Percentiles rank a stretch among this genome's conserved stretches.
These are phyloP conservation scores for Bryoerythrophyllum caledonicum DNA, from an alignment of 225 moss, liverwort and hornwort species.

Conservation along the genomic window DNA sequence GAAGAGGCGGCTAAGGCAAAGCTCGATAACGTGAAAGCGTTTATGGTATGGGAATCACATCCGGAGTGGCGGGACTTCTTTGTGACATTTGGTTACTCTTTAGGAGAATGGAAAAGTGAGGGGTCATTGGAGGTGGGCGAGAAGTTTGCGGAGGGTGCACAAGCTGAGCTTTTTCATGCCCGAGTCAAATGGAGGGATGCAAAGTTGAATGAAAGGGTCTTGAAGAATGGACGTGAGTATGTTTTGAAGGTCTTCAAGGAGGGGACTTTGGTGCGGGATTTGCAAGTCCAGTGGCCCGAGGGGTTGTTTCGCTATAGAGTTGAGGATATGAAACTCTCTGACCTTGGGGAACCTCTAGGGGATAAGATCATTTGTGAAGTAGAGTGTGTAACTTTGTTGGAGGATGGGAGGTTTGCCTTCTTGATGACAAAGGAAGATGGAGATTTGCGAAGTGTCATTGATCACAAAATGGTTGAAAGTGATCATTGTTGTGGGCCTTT, in stretches of 20 bases:
- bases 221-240: not conserved
- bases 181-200: not conserved
- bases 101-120: not conserved
- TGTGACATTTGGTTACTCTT: not conserved
- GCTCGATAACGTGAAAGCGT: not conserved
- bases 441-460: no score
- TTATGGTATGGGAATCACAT: not conserved
- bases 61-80: not conserved
- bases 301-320: not conserved
- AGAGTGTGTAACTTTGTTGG: no score
- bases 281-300: not conserved
- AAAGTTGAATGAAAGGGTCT: not conserved
- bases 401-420: no score
- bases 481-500: no score
- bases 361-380: no score
- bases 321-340: fast-evolving
- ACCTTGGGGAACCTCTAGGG: no score
- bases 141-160: not conserved
- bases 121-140: not conserved
- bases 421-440: no score
- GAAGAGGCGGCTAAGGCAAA: no score
- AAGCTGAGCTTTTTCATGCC: not conserved
- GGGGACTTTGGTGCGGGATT: not conserved
- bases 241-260: no score
- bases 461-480: no score